Conservation (phyloP, 179 eudicot species). For the Spergularia azorica region DNA sequence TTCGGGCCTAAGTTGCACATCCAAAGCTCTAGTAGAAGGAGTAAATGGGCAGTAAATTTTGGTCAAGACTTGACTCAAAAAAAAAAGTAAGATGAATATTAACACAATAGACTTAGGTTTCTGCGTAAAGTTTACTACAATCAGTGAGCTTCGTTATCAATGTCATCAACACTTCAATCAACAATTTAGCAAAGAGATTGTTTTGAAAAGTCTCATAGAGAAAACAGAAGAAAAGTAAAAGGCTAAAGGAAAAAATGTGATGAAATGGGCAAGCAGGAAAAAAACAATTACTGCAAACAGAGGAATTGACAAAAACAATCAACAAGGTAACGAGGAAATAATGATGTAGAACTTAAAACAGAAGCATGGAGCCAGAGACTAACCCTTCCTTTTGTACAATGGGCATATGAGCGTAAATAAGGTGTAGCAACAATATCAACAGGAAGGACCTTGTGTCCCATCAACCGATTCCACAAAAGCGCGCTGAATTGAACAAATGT, state of each 20-base stretch:
- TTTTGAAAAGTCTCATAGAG: background rate
- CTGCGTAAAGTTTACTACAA: no score
- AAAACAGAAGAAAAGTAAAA: no score
- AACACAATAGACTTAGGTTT: no score
- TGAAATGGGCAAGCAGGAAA: background rate
- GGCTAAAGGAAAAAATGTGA: background rate
- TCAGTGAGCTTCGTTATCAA: no score
- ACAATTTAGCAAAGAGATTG: background rate
- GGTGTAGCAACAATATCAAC: conserved; percentile 55
- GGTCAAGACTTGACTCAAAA: no score
- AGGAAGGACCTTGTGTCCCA: conserved; percentile 82
- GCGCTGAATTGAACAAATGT: conserved; percentile 51
- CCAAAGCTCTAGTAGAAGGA: no score
- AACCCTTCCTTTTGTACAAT: conserved; percentile 86
- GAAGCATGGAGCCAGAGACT: conserved; percentile 19
- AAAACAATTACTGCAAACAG: background rate
- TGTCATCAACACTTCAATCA: no score
- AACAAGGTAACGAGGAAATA: background rate
- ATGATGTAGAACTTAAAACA: background rate
- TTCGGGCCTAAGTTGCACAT: no score
- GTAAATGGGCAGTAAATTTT: no score
- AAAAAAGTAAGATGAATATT: no score
- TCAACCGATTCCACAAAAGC: conserved; percentile 79
- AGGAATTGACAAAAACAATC: background rate
- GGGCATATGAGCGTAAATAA: conserved; percentile 73